A percentile compares a stretch with the other conserved stretches of the same genome.
Evolutionary conservation across 345 rosid species (phyloP).

Genomic region (Noccaea bulbosa): DNA sequence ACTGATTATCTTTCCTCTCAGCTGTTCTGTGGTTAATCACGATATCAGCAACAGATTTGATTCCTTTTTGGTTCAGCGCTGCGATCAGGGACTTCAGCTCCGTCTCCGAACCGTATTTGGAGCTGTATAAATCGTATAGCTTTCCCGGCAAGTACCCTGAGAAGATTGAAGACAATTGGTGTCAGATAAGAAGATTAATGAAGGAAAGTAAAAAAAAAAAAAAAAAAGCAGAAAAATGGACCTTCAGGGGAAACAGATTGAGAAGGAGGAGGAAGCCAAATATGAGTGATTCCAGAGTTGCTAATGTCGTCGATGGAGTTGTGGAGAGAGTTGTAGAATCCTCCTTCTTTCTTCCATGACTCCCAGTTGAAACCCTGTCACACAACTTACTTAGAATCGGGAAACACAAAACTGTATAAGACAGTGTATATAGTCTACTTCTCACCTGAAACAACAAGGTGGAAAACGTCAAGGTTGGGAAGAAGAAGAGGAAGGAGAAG

Average conservation of each 20-base stretch:
- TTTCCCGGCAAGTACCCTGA: conserved; percentile 91
- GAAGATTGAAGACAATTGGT: not conserved
- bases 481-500: conserved; percentile 43
- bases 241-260: conserved; percentile 75
- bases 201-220: not conserved
- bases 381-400: not conserved
- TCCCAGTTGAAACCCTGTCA: conserved; percentile 91
- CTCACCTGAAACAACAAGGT: conserved; percentile 67
- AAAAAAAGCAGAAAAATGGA: not conserved
- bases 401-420: not conserved
- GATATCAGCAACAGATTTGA: conserved; percentile 79
- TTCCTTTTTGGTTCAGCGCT: conserved; percentile 56
- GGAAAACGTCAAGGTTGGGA: conserved; percentile 51
- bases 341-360: conserved; percentile 66
- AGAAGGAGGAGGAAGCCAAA: conserved; percentile 97
- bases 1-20: conserved; percentile 64
- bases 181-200: not conserved
- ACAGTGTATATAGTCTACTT: not conserved
- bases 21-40: conserved; percentile 91
- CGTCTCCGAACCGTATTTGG: conserved; percentile 67
- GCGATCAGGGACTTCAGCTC: conserved; percentile 60
- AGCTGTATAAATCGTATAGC: conserved; percentile 71
- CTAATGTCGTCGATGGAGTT: conserved; percentile 60
- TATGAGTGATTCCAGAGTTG: conserved; percentile 73
- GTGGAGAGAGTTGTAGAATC: conserved; percentile 78